Evolutionary conservation across 1,139 yeast genomes (phyloP), one percentile per base, ranked within the genome.

Genomic region (Scheffersomyces titani): DNA sequence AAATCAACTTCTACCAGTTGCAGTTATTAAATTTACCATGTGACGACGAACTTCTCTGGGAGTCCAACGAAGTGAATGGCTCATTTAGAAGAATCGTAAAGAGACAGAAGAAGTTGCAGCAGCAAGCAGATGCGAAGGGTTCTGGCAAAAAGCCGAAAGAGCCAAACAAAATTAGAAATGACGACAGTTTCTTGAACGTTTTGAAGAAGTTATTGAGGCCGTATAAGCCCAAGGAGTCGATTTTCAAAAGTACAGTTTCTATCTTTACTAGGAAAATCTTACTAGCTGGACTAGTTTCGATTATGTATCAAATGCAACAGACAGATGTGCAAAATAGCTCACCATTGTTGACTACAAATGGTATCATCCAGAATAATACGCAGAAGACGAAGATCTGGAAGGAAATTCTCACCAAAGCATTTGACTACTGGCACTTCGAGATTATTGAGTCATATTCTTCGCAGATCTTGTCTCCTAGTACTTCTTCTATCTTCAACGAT

Each of bases 271-370:
- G 86, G 55, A 85, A 87, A 61, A 83, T 89, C 3, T 69, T 90
- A 46, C 72, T 90, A 30, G 88, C 92, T 2, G 97, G 97, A 0
- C 71, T 90, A 54, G 74, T 88, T 52, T 86, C 93, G 1, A 78
- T 90, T 21, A 79, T 88, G 82, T 80, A 83, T 63, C 91, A 89
- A 72, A 83, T 90, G 83, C 93, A 89, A 67, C 94, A 89, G 67
- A 75, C 85, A 19, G 94, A 88, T 64, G 67, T 84, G 52, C 92
- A 85, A 68, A 80, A 78, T 36, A 73, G 79, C 49, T 74, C 82
- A 5, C 75, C 81, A 5, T 82, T 82, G 70, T 64, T 77, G 3
- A 69, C 79, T 19, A 63, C 69, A 22, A 63, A 67, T 47, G 71
- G 69, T 2, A 61, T 61, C 13, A 56, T 57, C 19, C 62, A 56